Evolutionary conservation across 768 basidiomycete genomes (phyloP), one percentile per base, ranked within the genome.

Genomic region (Melanogaster broomeanus): DNA sequence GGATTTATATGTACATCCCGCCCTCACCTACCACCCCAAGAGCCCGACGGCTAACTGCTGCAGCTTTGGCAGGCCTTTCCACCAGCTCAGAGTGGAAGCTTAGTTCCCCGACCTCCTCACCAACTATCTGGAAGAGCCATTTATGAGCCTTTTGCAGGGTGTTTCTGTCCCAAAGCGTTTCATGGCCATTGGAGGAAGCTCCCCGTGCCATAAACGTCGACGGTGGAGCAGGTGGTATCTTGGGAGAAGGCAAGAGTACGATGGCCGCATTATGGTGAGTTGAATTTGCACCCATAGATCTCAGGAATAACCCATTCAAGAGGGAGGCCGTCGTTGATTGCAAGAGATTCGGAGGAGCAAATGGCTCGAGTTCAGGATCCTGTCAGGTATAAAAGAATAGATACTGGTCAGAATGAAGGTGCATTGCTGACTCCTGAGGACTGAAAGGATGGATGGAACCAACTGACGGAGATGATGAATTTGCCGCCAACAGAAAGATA

Each of bases 271-370:
- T 18, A 21, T 42, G 28, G n/a, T 4, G 31, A 18, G 24, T 10
- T 1, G 34, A 13, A 0, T 39, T 39, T 25, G 19, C 35, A n/a
- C 18, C 4, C 6, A 48, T 37, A 19, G 60, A 57, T 41, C 53
- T 45, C 15, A 64, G 21, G 49, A 57, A 60, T 8, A 61, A 25
- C 24, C 42, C 47, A 21, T 58, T 69, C 49, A 85, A 61, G 52
- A 85, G 72, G 2, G 83, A 73, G 5, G 84, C 82, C 0, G 82
- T 76, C 2, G 80, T 76, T 6, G 77, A 75, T 53, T 77, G 78
- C 40, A 84, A 61, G 30, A 86, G 70, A 55, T 85, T 85, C 15
- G 84, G 84, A 3, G 83, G 78, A 3, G 72, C 60, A 47, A 83
- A 83, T 1, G 62, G 63, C 44, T 74, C 57, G 0, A 73, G 67